These are phyloP conservation scores for Ganoderma multipileum DNA, from an alignment of 1,284 basidiomycete genomes.

Conservation along the genomic window DNA sequence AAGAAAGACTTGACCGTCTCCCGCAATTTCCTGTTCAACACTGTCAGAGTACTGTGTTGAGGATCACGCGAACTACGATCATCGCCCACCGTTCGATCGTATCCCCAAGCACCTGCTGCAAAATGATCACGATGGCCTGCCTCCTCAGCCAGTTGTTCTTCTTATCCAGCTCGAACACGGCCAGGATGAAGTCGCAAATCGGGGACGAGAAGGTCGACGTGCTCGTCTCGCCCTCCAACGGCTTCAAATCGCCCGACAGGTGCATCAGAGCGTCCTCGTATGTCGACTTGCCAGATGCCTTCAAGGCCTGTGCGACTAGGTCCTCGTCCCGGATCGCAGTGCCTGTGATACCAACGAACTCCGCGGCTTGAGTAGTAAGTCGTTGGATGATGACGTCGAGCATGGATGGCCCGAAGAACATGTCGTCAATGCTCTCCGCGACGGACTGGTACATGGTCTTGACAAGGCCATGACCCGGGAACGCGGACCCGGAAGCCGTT, in stretches of 20 bases:
- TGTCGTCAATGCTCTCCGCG: slow-evolving; percentile 91
- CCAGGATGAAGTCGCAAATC: slow-evolving; percentile 92
- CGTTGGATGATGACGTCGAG: slow-evolving; percentile 92
- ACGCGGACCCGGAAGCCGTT: slow-evolving; percentile 48
- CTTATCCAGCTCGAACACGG: slow-evolving; percentile 94
- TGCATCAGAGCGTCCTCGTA: slow-evolving; percentile 73
- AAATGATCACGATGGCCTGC: slow-evolving; percentile 95
- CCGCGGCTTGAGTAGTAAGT: slow-evolving; percentile 86
- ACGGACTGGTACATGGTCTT: slow-evolving; percentile 88
- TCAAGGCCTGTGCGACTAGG: slow-evolving; percentile 78
- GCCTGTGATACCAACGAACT: slow-evolving; percentile 84
- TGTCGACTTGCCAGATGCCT: slow-evolving; percentile 66
- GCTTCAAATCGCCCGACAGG: slow-evolving; percentile 76
- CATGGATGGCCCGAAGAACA: slow-evolving; percentile 93
- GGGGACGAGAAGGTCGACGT: slow-evolving; percentile 90
- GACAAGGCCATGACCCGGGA: slow-evolving; percentile 79
- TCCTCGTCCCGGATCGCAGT: slow-evolving; percentile 85
- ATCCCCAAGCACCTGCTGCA: slow-evolving; percentile 94
- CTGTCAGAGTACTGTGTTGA: neutral
- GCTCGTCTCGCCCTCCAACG: slow-evolving; percentile 85
- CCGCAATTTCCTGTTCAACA: slow-evolving; percentile 76
- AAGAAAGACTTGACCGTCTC: slow-evolving; percentile 73
- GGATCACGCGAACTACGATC: neutral
- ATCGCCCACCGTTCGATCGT: slow-evolving; percentile 87
- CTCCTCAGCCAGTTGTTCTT: slow-evolving; percentile 95